Base-by-base conservation (phyloP, 345 rosid species). In the Citrus inodora region DNA sequence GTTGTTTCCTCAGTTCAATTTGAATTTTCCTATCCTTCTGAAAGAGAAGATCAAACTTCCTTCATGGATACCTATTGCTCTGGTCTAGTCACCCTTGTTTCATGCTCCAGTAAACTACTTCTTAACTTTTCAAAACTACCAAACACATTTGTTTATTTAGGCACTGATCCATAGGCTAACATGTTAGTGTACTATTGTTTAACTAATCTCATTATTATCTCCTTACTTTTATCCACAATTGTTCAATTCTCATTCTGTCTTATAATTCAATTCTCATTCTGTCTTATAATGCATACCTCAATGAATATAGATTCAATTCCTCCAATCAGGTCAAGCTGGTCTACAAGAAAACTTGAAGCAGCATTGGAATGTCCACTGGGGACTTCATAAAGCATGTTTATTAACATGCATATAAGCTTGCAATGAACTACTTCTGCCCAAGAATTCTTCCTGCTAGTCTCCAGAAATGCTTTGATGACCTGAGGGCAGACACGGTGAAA, bases 401-500 rank as follows among this genome's bases (percentile, higher is more conserved):
- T 84, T 83, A 96, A 86, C 85, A 96, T 90, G 87, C 93, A 90
- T 82, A 91, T 79, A 81, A 96, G 98, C 89, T 90, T 96, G 88
- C 91, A 92, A 82, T 94, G 97, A 86, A 96, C 98, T 81, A 94
- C 84, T 83, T 93, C 99, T 67, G 99, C 98, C 99, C 99, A 96
- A 65, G 93, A 94, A 83, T 94, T 91, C 74, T 63, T 67, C 86
- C 97, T 87, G 91, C 99, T 90, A 70, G 83, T 82, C 86, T 81
- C 86, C 79, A 96, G 77, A 70, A 96, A 88, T 72, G 91, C 89
- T 89, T 88, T 96, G 71, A 96, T 82, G 76, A 94, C 99, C 99
- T 96, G 91, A 82, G 83, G 71, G 75, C 40, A 66, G 33, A 75
- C 55, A 74, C 1, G 70, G 64, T 21, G 46, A 71, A 77, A 46